These are phyloP conservation scores for Penicillium sp. DNA, from an alignment of 2,329 filamentous ascomycete species.

Conservation along the genomic window DNA sequence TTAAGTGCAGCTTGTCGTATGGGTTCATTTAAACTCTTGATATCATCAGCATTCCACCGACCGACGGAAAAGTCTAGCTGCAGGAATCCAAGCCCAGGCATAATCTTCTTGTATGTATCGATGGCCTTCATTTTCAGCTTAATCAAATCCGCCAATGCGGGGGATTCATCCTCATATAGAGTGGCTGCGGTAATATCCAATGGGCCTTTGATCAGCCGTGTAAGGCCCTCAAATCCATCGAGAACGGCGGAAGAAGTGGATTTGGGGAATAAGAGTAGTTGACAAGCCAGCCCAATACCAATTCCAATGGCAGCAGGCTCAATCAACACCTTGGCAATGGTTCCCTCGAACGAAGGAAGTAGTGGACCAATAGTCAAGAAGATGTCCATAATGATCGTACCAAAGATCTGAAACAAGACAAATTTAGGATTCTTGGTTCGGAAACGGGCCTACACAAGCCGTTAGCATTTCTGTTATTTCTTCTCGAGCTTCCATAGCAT, in stretches of 20 bases:
- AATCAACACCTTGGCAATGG: conserved; percentile 41
- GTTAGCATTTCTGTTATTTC: not conserved
- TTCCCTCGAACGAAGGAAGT: conserved; percentile 43
- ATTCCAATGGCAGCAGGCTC: conserved; percentile 50
- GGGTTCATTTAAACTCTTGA: conserved; percentile 38
- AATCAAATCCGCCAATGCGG: conserved; percentile 24
- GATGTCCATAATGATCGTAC: conserved; percentile 49
- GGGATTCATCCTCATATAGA: conserved; percentile 15
- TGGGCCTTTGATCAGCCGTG: conserved; percentile 28
- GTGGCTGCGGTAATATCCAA: conserved; percentile 31
- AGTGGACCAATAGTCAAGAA: conserved; percentile 48
- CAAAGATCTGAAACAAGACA: conserved; percentile 47
- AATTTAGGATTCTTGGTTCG: conserved; percentile 50
- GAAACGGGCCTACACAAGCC: conserved; percentile 38
- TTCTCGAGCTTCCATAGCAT: not conserved
- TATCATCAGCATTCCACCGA: conserved; percentile 48
- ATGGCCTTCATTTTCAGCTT: conserved; percentile 38
- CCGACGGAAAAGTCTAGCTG: conserved; percentile 50
- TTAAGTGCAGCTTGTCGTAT: conserved; percentile 39
- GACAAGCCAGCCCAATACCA: conserved; percentile 47
- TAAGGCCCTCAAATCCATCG: conserved; percentile 30
- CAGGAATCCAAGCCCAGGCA: conserved; percentile 45
- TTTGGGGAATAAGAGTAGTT: conserved; percentile 50
- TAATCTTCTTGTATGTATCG: conserved; percentile 37
- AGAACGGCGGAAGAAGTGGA: conserved; percentile 51